Base-by-base conservation (phyloP, 805 yeast genomes). In the Candida ovalis region DNA sequence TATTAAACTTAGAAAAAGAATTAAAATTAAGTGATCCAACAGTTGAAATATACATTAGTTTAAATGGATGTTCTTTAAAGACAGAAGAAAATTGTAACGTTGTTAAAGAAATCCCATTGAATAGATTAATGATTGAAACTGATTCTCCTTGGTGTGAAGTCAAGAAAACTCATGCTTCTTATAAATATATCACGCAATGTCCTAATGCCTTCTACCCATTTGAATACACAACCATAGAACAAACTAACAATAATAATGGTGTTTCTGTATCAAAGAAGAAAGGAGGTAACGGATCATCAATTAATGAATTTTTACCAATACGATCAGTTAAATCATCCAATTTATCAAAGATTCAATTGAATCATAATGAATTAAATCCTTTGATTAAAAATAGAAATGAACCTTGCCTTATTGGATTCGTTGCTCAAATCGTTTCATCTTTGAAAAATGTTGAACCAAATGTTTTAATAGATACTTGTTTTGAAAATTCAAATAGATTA, bases 91-190 rank as follows among this genome's bases (percentile, higher is more conserved):
- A 87, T 60, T 67, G 90, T 13, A 73, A 75, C 24, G 89, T 84
- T 22, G 88, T 84, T 0, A 68, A 70, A 38, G 58, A 63, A 22
- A 77, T 94, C n/a, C 98, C 98, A 0, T 59, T 81, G 8, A 80
- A 82, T 4, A 77, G 74, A 58, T 64, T 94, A 39, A 67, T 92
- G 75, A 77, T 94, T 9, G 99, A 94, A 63, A 92, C 97, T 0
- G 99, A 94, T 68, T 90, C 97, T 3, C 99, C 99, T 1, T 94
- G 99, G 99, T 94, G 99, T 70, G 98, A 91, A 61, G 80, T 94
- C 41, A 75, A 95, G 49, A 86, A 80, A 55, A 76, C 94, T 9
- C 96, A 89, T 63, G 88, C 89, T 2, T 78, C 94, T 15, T 81
- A 78, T 66, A 69, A 78, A 52, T 75, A 71, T 52, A 62, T 90